Evolutionary conservation across 345 rosid species (phyloP), one percentile per base, ranked within the genome.

Genomic region (Eutrema japonicum): DNA sequence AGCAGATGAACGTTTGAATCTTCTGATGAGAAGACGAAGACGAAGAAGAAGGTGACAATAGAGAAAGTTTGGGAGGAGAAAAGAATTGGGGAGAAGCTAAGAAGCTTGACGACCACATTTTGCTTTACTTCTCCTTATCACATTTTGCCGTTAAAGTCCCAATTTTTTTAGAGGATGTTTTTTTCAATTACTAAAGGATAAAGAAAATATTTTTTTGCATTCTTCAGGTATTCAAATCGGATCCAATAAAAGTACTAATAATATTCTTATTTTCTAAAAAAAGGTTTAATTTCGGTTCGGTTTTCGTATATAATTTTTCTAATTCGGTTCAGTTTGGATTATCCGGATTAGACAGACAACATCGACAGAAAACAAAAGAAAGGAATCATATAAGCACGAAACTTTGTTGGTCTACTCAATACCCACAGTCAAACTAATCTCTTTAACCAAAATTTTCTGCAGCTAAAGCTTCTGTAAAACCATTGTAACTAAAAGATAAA

Each of bases 91-190:
- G 48, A 57, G 74, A 75, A 45, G 70, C 74, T 52, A 62, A 16
- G 37, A 76, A 68, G 51, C 70, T 76, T 69, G 32, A 29, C 59
- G 74, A 61, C 79, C 79, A 68, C 79, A 76, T 76, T 68, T 45
- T 66, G 58, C 11, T 14, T 71, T 10, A 16, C 35, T 33, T 37
- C 14, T 47, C 71, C 71, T 65, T 47, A 73, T 55, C 77, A 55
- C 71, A 64, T 45, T 0, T 33, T 53, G 48, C 64, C 37, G 55
- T 72, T 64, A 55, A 73, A 73, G 57, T 54, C 48, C 0, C 9
- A 16, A 26, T 22, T 4, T 57, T 61, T 68, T 47, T 70, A 3
- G 0, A 8, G 30, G 14, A 52, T 22, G 2, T 6, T 30, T n/a
- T 55, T 33, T 10, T 3, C 11, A 41, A 10, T 41, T 41, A 11